Base-by-base conservation (phyloP, 208 protist species). In the Acanthamoeba castellanii region DNA sequence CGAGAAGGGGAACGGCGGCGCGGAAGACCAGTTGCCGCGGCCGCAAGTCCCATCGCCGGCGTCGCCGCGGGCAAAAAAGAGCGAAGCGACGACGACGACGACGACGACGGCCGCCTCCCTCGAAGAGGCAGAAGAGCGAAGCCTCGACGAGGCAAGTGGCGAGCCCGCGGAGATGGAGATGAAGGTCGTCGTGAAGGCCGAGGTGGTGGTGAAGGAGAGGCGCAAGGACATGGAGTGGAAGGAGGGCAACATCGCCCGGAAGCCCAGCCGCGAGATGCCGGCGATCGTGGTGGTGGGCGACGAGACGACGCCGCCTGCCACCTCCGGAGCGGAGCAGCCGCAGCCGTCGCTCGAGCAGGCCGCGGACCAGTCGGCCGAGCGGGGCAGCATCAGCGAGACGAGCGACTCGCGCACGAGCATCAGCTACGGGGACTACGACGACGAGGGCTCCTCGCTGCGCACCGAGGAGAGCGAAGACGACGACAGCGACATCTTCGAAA, bases 401-500 rank as follows among this genome's bases (percentile, higher is more conserved):
- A 78, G 70, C 70, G 70, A 78, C 18, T 47, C 70, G 32, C 70
- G 70, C 32, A 47, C 70, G 34, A 78, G 70, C 34, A 1, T 78
- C 34, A 45, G 32, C 32, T 37, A 22, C 32, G 32, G 27, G 6
- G 32, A 14, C 25, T 25, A 74, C 14, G 66, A 74, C 30, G 66
- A 74, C 25, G 70, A 78, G 70, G 70, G 7, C 13, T 57, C 37
- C 32, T 34, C 30, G 11, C 30, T 34, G 16, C 37, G 72, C 13
- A 52, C 74, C n/a, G 81, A 32, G n/a, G 81, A 88, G 42, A 37
- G 20, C 30, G 47, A 59, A 66, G 50, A 32, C 27, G 25, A 37
- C 30, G 52, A 64, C 6, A 6, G 64, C n/a, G 81, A 55, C 52
- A 64, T 88, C 11, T 88, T 88, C 30, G 81, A 88, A 27, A 88